phyloP scores from a whole-genome alignment of 495 filamentous ascomycete genomes.

The Lichenothelia convexa region DNA sequence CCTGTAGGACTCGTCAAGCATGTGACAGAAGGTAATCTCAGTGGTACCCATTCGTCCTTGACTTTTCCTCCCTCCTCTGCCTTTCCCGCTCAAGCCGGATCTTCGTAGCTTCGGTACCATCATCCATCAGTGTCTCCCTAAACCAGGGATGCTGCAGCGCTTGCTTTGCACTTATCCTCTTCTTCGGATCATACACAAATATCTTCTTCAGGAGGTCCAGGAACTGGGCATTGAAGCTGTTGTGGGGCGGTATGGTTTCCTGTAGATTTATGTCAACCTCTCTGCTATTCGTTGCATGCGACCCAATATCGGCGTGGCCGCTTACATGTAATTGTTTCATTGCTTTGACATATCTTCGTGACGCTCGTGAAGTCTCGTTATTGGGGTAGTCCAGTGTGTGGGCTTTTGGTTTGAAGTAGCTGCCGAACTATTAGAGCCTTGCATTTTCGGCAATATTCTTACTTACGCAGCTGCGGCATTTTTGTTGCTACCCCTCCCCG shows the following conservation, averaged over 20 bases:
- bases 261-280: constrained; percentile 25
- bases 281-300: background rate
- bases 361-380: constrained; percentile 68
- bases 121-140: constrained; percentile 62
- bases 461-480: constrained; percentile 74
- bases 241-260: constrained; percentile 77
- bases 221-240: constrained; percentile 64
- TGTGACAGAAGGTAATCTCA: too few relatives aligned
- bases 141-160: constrained; percentile 93
- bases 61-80: constrained; percentile 1
- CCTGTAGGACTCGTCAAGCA: too few relatives aligned
- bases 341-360: constrained; percentile 78
- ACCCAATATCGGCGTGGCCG: background rate
- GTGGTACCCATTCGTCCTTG: background rate
- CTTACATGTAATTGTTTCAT: constrained; percentile 82
- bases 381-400: constrained; percentile 75
- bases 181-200: constrained; percentile 85
- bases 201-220: constrained; percentile 76
- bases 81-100: constrained; percentile 35
- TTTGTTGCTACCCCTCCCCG: constrained; percentile 39
- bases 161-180: constrained; percentile 78
- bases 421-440: constrained; percentile 16
- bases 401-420: constrained; percentile 58
- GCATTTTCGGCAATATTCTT: background rate
- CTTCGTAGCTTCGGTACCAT: constrained; percentile 81